Percentiles rank a stretch among this genome's conserved stretches.
These are phyloP conservation scores for Cryptomeria japonica DNA, from an alignment of 75 land plant genomes.

Conservation along the genomic window DNA sequence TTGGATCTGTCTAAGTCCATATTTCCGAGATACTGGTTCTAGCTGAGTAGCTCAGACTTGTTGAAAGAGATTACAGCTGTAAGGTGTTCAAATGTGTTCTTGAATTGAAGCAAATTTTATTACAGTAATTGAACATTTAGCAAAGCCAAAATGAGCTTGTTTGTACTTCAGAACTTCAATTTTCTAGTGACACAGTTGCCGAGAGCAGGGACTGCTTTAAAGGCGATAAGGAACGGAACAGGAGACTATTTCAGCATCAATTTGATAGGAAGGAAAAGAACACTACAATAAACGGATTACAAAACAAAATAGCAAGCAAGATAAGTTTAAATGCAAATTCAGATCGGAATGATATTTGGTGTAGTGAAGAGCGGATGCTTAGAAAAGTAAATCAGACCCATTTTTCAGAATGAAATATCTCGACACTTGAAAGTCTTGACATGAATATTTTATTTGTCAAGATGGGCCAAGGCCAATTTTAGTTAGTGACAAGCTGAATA, in stretches of 20 bases:
- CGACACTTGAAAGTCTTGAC: not conserved
- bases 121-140: not conserved
- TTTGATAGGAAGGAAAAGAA: not conserved
- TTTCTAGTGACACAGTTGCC: not conserved
- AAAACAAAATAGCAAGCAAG: not conserved
- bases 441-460: not conserved
- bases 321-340: not conserved
- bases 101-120: not conserved
- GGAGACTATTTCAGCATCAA: not conserved
- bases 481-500: not conserved
- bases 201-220: not conserved
- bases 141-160: not conserved
- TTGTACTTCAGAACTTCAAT: not conserved
- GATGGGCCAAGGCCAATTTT: not conserved
- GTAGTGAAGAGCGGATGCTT: not conserved
- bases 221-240: not conserved
- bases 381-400: not conserved
- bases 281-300: not conserved
- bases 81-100: not conserved
- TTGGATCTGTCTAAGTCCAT: not conserved
- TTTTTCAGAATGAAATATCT: not conserved
- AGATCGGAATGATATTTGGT: not conserved
- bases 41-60: not conserved
- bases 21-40: too few relatives aligned
- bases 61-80: not conserved